These are phyloP conservation scores for Sicyos edulis DNA, from an alignment of 306 rosid species.

Conservation along the genomic window DNA sequence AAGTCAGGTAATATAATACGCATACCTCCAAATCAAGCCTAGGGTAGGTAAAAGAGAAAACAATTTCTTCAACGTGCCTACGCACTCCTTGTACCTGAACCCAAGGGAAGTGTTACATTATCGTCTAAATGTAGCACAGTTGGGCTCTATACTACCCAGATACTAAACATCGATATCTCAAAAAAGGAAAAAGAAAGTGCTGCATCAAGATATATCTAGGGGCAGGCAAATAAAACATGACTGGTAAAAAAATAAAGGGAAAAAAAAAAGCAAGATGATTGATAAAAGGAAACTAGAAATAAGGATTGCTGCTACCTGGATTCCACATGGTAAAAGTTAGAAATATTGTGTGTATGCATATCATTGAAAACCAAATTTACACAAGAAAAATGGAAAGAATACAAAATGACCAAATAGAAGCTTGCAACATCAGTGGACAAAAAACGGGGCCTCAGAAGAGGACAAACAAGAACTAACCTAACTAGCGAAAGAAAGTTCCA, in stretches of 20 bases:
- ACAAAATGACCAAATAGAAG: neutral
- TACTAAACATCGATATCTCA: neutral
- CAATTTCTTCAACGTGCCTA: constrained; percentile 75
- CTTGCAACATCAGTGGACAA: neutral
- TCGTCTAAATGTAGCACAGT: neutral
- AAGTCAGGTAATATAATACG: neutral
- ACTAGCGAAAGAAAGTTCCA: neutral
- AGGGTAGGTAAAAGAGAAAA: constrained; percentile 77
- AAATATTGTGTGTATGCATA: neutral
- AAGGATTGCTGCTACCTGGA: neutral
- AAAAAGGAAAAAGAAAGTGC: neutral
- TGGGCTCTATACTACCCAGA: neutral
- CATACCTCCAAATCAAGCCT: constrained; percentile 91
- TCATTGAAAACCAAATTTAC: neutral
- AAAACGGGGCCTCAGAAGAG: neutral
- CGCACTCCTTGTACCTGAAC: constrained; percentile 54
- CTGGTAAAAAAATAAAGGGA: neutral
- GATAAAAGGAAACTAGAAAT: neutral
- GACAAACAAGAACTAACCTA: neutral
- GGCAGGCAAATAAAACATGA: neutral
- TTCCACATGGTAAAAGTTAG: neutral
- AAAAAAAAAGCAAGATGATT: neutral
- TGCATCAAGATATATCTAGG: neutral
- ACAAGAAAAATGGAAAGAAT: neutral
- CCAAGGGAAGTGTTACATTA: constrained; percentile 11